Percentiles rank a stretch among this genome's conserved stretches.
These are phyloP conservation scores for Cucurbita ficifolia DNA, from an alignment of 306 rosid genomes.

Conservation along the genomic window DNA sequence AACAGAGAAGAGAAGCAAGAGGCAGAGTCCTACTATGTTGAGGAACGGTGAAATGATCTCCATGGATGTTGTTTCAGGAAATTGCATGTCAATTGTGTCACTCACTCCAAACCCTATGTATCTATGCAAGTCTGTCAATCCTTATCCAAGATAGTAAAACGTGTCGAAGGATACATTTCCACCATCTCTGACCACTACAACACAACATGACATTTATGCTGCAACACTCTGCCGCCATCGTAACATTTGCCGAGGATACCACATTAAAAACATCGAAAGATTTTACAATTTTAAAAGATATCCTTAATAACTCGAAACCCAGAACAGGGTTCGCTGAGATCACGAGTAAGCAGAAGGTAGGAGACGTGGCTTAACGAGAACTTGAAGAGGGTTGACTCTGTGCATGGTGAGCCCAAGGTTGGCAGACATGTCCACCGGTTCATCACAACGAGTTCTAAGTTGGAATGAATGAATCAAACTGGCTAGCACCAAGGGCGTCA, in stretches of 20 bases:
- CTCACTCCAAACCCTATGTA: too few relatives aligned
- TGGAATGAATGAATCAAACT: slow-evolving; percentile 36
- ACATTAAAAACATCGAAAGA: too few relatives aligned
- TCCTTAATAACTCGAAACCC: too few relatives aligned
- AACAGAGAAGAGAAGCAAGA: not conserved
- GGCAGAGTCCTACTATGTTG: not conserved
- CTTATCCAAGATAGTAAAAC: too few relatives aligned
- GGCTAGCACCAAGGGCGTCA: slow-evolving; percentile 24
- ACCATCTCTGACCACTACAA: not conserved
- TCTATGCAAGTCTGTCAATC: too few relatives aligned
- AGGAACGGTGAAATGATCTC: not conserved
- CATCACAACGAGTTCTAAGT: slow-evolving; percentile 8
- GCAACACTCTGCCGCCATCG: too few relatives aligned
- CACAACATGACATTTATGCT: not conserved
- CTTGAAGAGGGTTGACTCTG: slow-evolving; percentile 36
- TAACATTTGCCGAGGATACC: too few relatives aligned
- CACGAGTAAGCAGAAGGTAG: slow-evolving; percentile 1
- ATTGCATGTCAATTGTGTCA: not conserved
- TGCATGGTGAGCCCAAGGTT: slow-evolving; percentile 18
- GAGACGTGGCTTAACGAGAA: slow-evolving; percentile 31
- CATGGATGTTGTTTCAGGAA: not conserved
- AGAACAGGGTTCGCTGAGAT: not conserved
- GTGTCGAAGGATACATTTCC: too few relatives aligned
- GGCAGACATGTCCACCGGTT: slow-evolving; percentile 32
- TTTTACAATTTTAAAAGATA: too few relatives aligned